Evolutionary conservation across 306 rosid genomes (phyloP).

Genomic region (Acacia confusa): DNA sequence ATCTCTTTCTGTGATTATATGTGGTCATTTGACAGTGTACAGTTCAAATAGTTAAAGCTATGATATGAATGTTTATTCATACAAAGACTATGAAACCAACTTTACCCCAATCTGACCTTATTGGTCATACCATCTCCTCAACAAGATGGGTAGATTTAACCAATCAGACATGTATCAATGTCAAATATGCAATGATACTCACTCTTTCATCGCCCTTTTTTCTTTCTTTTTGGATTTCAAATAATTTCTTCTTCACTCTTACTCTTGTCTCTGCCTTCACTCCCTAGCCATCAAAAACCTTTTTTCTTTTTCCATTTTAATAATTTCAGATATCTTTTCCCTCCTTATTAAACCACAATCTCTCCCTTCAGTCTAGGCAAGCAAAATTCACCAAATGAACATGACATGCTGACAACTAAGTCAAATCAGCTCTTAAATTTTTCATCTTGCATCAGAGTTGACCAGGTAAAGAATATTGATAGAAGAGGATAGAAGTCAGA

Average conservation of each 20-base stretch:
- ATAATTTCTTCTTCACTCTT: background rate
- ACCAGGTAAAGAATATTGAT: conserved; percentile 14
- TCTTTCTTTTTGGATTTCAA: background rate
- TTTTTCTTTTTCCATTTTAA: background rate
- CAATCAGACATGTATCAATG: background rate
- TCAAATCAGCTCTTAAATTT: conserved; percentile 1
- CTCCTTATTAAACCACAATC: background rate
- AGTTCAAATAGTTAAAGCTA: background rate
- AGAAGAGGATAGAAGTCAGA: background rate
- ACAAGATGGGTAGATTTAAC: background rate
- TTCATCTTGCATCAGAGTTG: conserved; percentile 13
- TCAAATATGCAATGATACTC: background rate
- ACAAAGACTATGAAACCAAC: background rate
- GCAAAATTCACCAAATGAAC: background rate
- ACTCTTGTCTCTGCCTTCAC: background rate
- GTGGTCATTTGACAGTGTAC: background rate
- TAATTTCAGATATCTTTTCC: background rate
- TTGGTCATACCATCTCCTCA: background rate
- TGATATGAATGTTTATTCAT: background rate
- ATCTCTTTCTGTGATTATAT: background rate
- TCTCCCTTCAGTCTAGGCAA: conserved; percentile 7
- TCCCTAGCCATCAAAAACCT: background rate
- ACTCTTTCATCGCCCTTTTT: background rate
- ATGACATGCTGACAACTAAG: background rate
- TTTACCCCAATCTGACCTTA: background rate